Evolutionary conservation across 768 basidiomycete genomes (phyloP), one percentile per base, ranked within the genome.

Genomic region (Panus rudis): DNA sequence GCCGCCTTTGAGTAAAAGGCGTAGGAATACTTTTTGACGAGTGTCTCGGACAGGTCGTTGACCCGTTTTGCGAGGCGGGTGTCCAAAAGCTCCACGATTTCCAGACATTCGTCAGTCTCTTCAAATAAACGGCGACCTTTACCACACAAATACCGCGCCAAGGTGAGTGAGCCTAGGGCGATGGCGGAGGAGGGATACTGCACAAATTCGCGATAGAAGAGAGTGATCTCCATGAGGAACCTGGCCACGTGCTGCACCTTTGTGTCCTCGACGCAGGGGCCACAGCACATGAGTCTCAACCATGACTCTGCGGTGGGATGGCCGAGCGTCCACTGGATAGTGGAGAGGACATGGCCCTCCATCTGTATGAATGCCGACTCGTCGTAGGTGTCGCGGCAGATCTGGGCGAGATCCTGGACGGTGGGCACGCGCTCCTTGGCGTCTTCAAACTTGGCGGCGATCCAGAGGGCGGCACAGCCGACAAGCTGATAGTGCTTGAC

Each of bases 401-500:
- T 92, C 59, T 92, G 84, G 33, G 83, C 84, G 42, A 99, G 83
- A 51, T 98, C 93, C 58, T 90, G 83, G 5, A 97, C 88, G 1
- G 92, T 89, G 10, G 96, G 96, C 12, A 98, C 92, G 50, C 93
- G 91, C 59, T 98, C 94, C 64, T 99, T 98, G 19, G 92, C 88
- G 58, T 99, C 96, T 66, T 99, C 96, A 55, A 97, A 99, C 67
- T 99, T 99, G 51, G 94, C 88, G 13, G 96, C 96, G 53, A 98
- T 97, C 96, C 96, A 99, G 11, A 99, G 75, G 28, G 96, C 92
- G 19, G 93, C 92, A 59, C 96, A 99, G 16, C 96, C 96, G 44
- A 98, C 94, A 46, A 99, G 86, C 58, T 99, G 96, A 60, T 99
- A 98, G 68, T 99, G 96, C 65, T 94, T 98, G 72, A 91, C 91